Conservation (phyloP, 2,329 filamentous ascomycete genomes). For the Fusarium nurragi region DNA sequence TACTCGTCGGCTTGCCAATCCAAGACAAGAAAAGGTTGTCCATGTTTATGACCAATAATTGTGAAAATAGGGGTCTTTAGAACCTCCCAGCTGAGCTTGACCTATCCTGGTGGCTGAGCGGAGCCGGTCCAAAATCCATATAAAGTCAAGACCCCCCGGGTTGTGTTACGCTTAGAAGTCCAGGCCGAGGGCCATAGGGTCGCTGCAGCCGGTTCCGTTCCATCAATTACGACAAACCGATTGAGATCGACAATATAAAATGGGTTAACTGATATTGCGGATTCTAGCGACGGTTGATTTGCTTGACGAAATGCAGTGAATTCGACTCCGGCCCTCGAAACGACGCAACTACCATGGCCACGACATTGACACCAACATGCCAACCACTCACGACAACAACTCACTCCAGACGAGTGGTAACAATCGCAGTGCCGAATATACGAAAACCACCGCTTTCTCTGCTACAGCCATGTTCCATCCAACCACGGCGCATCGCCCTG, state of each 20-base stretch:
- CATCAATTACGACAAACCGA: neutral
- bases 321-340: neutral
- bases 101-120: conserved; percentile 19
- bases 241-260: neutral
- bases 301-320: neutral
- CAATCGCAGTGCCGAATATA: neutral
- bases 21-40: conserved; percentile 7
- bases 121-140: conserved; percentile 25
- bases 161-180: conserved; percentile 11
- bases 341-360: neutral
- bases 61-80: conserved; percentile 15
- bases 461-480: neutral
- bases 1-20: neutral
- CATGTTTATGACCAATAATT: conserved; percentile 27
- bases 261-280: neutral
- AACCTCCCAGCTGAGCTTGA: conserved; percentile 14
- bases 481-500: conserved; percentile 3
- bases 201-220: neutral
- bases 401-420: neutral
- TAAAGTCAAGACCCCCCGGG: conserved; percentile 31
- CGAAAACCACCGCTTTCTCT: neutral
- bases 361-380: neutral
- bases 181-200: neutral
- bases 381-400: neutral
- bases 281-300: no score